phyloP scores from a whole-genome alignment of 1,284 basidiomycete species.

The Jaminaea rosea region DNA sequence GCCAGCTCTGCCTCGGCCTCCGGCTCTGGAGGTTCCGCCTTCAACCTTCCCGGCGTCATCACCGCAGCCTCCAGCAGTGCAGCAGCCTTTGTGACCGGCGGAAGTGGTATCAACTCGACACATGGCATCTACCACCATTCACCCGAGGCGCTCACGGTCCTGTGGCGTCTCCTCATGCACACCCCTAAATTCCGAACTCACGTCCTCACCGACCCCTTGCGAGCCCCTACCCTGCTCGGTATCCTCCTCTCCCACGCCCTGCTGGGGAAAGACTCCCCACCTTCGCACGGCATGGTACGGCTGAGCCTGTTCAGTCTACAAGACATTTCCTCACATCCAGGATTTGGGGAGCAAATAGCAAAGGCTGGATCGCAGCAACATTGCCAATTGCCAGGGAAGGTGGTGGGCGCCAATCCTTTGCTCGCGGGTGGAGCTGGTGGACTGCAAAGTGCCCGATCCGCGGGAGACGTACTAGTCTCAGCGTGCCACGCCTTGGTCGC shows the following conservation, averaged over 20 bases:
- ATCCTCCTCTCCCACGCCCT: constrained; percentile 26
- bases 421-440: background rate
- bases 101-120: background rate
- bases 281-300: constrained; percentile 81
- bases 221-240: constrained; percentile 16
- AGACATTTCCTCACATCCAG: constrained; percentile 71
- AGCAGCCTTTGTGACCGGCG: no score
- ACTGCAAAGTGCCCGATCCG: constrained; percentile 12
- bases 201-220: constrained; percentile 22
- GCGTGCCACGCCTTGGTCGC: constrained; percentile 75
- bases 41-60: background rate
- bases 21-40: background rate
- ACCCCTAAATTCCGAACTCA: constrained; percentile 33
- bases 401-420: background rate
- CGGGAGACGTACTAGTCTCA: constrained; percentile 49
- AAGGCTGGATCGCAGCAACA: constrained; percentile 18
- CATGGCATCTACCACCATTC: background rate
- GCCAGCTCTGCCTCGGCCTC: constrained; percentile 9
- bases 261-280: constrained; percentile 48
- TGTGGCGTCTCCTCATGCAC: constrained; percentile 30
- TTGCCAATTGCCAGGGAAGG: constrained; percentile 14
- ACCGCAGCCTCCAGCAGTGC: background rate
- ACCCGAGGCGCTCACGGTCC: constrained; percentile 27
- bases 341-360: constrained; percentile 56
- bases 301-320: constrained; percentile 85